Base-by-base conservation (phyloP, 371 early-diverging fungal species). In the Mortierella sp. region DNA sequence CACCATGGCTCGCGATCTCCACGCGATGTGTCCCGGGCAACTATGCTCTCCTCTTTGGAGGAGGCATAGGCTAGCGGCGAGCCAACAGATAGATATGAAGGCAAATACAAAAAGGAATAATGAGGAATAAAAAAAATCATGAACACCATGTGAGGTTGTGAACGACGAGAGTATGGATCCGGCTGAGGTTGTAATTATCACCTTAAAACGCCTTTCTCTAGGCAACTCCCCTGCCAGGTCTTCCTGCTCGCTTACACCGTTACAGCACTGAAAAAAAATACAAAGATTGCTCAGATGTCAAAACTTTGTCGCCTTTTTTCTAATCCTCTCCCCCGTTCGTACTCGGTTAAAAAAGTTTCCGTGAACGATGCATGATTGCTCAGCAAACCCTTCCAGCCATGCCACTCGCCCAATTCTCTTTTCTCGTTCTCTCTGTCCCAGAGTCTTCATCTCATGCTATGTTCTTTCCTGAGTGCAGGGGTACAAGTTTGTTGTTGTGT, bases 331-430 rank as follows among this genome's bases (percentile, higher is more conserved):
- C 13, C 2, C 28, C 19, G 34, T 19, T 61, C 61, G 2, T 14
- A 5, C 40, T 64, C 67, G 67, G 67, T 21, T 67, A 67, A 67
- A 67, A 67, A 67, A 67, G 37, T 40, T 40, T 67, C 67, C 43
- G 67, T 67, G 24, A 67, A 64, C 9, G n/a, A 57, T 13, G 28
- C 40, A 67, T 21, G 67, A 67, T 67, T 40, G 67, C 43, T 67
- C 67, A 67, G 4, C 61, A 34, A 28, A 21, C 57, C 57, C 28
- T 26, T n/a, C n/a, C 34, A 19, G 9, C n/a, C 61, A 19, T 61
- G 3, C 19, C 61, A 5, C 5, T 6, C 16, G 8, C 2, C 40
- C 9, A 67, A 24, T 10, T 21, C 37, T 1, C 37, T 37, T 19
- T 19, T 19, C 59, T 19, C 19, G 34, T 8, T 31, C 34, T 31